Base-by-base conservation (phyloP, 2,329 filamentous ascomycete genomes). In the Colletotrichum sp. region DNA sequence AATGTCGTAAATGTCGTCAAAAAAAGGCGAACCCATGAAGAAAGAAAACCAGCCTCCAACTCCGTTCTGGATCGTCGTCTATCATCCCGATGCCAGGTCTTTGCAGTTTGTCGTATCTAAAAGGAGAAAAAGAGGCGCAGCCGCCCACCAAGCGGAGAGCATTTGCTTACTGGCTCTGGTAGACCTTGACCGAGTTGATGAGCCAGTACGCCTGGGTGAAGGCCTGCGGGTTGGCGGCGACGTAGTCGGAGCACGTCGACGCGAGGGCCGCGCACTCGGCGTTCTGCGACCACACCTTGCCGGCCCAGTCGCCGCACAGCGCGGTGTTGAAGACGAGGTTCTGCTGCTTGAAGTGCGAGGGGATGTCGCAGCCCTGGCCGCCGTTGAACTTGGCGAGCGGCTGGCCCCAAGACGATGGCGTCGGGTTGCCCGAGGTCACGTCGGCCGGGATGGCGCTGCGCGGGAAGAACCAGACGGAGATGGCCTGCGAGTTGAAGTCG, bases 261-360 rank as follows among this genome's bases (percentile, higher is more conserved):
- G 92, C 94, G 78, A 91, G 87, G 55, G 89, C 85, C 2, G 88
- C 85, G 83, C 94, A 96, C 59, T 90, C 88, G 6, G 84, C 77
- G 75, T 92, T 88, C 36, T 83, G 81, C 65, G 81, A 80, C 93
- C 94, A 98, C 39, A 93, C 91, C 57, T 86, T 82, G 28, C 95
- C 95, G 9, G 96, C 96, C 96, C 96, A 98, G 81, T 94, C 91
- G 24, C 96, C 96, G 84, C 96, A 98, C 83, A 98, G 95, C 7
- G 94, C 94, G 1, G 93, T 97, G 85, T 96, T 92, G 84, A 97
- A 93, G 78, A 96, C 91, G 78, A 98, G 92, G 79, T 93, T 91
- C 86, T 98, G 90, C 75, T 93, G 85, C 75, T 87, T 86, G 86
- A 98, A 98, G 83, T 93, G 90, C 2, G 85, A 78, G 76, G 92